A percentile compares a stretch with the other conserved stretches of the same genome.
Evolutionary conservation across 257 asterid genomes (phyloP).

Genomic region (Scutellaria baicalensis): DNA sequence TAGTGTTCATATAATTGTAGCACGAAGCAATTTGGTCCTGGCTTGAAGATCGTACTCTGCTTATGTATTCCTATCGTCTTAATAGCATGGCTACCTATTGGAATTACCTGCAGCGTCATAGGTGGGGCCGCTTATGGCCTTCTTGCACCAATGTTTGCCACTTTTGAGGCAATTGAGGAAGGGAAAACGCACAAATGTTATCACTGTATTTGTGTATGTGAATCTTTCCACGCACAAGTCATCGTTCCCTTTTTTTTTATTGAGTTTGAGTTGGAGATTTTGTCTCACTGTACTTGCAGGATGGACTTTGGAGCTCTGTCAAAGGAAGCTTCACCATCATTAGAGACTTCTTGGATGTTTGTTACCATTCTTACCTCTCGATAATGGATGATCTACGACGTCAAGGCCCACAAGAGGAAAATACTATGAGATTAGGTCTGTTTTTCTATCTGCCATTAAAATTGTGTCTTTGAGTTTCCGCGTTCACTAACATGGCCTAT

Average conservation of each 20-base stretch:
- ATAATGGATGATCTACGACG: constrained; percentile 60
- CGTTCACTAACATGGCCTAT: background rate
- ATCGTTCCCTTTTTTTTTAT: background rate
- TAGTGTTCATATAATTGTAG: constrained; percentile 32
- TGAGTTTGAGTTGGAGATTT: background rate
- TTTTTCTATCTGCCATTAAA: background rate
- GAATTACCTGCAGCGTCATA: constrained; percentile 39
- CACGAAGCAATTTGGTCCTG: constrained; percentile 69
- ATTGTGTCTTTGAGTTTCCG: background rate
- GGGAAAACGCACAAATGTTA: constrained; percentile 53
- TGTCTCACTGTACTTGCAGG: constrained; percentile 45
- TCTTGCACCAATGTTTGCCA: constrained; percentile 75
- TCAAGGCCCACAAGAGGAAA: constrained; percentile 56
- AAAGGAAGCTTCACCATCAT: constrained; percentile 63
- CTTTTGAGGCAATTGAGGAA: constrained; percentile 77
- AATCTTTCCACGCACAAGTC: background rate
- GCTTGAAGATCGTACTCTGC: constrained; percentile 56
- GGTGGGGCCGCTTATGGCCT: constrained; percentile 83
- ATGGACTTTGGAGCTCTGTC: constrained; percentile 72
- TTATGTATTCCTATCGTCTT: constrained; percentile 32
- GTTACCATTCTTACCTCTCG: constrained; percentile 65
- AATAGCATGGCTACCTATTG: constrained; percentile 58
- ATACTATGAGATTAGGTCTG: constrained; percentile 75
- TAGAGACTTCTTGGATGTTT: constrained; percentile 73
- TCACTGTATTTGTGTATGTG: constrained; percentile 71